Base-by-base conservation (phyloP, 352 stramenopile species). In the Phytophthora pluvialis region DNA sequence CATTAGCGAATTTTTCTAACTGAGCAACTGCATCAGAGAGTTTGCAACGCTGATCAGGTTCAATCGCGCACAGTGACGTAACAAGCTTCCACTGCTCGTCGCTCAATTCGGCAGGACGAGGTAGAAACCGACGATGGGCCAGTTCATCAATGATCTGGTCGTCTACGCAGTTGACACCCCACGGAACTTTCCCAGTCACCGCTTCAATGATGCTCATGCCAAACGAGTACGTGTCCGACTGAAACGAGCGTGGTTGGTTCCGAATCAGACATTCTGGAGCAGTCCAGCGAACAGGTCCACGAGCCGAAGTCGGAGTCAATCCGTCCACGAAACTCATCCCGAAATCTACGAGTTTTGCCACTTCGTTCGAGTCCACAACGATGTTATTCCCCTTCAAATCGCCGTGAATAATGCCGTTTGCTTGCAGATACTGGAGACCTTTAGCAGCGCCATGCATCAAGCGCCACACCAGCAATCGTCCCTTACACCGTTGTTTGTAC, bases 361-460 rank as follows among this genome's bases (percentile, higher is more conserved):
- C 57, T 12, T 40, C 60, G 25, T 65, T 56, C 2, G 12, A 4
- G 9, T 43, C 56, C 15, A 74, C 52, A n/a, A 75, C 10, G 15
- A 75, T 59, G 44, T 72, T 68, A 21, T 66, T 57, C 33, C 51
- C 46, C 25, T 66, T 72, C 25, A 74, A 42, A 7, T 69, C 60
- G 9, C 56, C 62, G 32, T 77, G 60, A 3, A 57, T 32, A 5
- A 66, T 69, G 4, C 38, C 33, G 12, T 59, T 52, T 4, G 26
- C 1, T 13, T 76, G 63, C 1, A 70, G 50, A 43, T 50, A 70
- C 8, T 50, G 15, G 21, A 73, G n/a, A 10, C 35, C 48, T 3
- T 67, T n/a, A 0, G 68, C 63, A 2, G 43, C 62, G 45, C 67
- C 56, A n/a, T 60, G 38, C 35, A 76, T 18, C 39, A 59, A 62